These are phyloP conservation scores for Avena insularis DNA, from an alignment of 176 grass and related monocot species.

Conservation along the genomic window DNA sequence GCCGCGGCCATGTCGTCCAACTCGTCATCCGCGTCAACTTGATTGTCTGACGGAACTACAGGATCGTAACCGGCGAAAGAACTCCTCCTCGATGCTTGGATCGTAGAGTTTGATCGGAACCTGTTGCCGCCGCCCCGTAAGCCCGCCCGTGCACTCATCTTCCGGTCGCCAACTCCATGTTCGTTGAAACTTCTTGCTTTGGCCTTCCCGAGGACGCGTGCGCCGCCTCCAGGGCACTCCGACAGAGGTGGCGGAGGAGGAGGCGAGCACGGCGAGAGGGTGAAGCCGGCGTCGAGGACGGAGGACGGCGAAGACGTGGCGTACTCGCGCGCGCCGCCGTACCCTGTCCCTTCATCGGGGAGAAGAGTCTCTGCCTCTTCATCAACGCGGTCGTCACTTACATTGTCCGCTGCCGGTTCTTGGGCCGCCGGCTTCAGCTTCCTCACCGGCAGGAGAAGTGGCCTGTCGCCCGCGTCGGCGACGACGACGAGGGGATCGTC, in stretches of 20 bases:
- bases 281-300: slow-evolving; percentile 51
- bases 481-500: slow-evolving; percentile 61
- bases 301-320: slow-evolving; percentile 55
- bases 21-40: not conserved
- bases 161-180: not conserved
- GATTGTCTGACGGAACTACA: not conserved
- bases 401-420: slow-evolving; percentile 6
- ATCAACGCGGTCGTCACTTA: slow-evolving; percentile 2
- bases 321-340: slow-evolving; percentile 33
- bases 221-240: not conserved
- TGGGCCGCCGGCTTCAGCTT: slow-evolving; percentile 50
- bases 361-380: slow-evolving; percentile 39
- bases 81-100: slow-evolving; percentile 16
- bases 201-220: slow-evolving; percentile 1
- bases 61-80: slow-evolving; percentile 37
- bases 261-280: slow-evolving; percentile 37
- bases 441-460: slow-evolving; percentile 59
- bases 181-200: slow-evolving; percentile 53
- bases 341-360: not conserved
- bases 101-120: slow-evolving; percentile 44
- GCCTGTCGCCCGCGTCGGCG: slow-evolving; percentile 38
- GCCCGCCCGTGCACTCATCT: not conserved
- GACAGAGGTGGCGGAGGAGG: slow-evolving; percentile 25
- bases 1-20: slow-evolving; percentile 22
- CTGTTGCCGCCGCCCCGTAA: not conserved